Conservation (phyloP, 2,329 filamentous ascomycete species). For the Ceratocystis alfenasii region DNA sequence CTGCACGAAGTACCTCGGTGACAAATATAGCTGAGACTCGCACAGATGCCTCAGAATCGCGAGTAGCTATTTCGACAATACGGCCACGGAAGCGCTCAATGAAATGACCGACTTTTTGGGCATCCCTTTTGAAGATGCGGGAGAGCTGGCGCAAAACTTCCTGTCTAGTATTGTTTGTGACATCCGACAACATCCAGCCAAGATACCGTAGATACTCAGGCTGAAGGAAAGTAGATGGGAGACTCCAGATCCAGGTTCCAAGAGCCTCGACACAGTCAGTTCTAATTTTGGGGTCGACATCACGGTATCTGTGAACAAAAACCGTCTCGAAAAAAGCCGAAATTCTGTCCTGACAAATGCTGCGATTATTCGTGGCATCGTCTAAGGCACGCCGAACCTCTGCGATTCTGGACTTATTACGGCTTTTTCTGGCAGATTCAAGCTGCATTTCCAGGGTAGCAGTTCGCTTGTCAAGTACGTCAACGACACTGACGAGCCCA, state of each 20-base stretch:
- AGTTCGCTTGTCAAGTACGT: constrained; percentile 56
- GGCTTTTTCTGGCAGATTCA: constrained; percentile 58
- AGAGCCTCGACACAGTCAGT: constrained; percentile 79
- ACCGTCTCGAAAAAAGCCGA: constrained; percentile 84
- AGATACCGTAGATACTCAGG: constrained; percentile 84
- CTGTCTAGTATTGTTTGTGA: constrained; percentile 58
- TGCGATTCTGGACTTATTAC: constrained; percentile 66
- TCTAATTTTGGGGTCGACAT: constrained; percentile 80
- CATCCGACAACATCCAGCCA: constrained; percentile 88
- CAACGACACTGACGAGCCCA: constrained; percentile 61
- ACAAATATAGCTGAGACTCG: constrained; percentile 70
- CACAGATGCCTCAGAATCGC: constrained; percentile 70
- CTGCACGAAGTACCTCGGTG: constrained; percentile 68
- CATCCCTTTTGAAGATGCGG: constrained; percentile 65
- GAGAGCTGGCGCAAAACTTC: constrained; percentile 77
- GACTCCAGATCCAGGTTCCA: constrained; percentile 73
- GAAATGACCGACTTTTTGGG: constrained; percentile 78
- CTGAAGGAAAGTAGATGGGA: constrained; percentile 82
- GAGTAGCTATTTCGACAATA: constrained; percentile 83
- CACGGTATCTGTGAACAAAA: constrained; percentile 90
- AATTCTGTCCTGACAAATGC: constrained; percentile 58
- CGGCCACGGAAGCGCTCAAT: constrained; percentile 82
- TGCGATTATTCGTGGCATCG: constrained; percentile 56
- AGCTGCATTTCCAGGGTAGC: constrained; percentile 68
- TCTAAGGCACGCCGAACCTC: constrained; percentile 61